phyloP scores from a whole-genome alignment of 1,284 basidiomycete species.

The Acaromyces ingoldii region DNA sequence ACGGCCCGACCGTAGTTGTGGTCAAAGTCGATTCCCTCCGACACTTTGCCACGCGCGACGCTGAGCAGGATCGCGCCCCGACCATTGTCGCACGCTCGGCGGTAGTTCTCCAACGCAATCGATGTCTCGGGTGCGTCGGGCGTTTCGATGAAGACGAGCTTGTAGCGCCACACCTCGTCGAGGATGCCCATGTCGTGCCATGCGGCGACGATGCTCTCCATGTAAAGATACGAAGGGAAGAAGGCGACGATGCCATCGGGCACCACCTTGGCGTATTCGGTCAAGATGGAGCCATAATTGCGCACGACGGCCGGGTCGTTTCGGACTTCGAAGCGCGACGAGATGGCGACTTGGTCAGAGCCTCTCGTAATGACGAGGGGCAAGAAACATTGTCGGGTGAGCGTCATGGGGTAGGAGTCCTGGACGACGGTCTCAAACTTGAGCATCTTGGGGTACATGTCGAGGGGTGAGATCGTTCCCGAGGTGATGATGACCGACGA shows the following conservation, averaged over 20 bases:
- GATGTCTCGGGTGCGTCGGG: constrained; percentile 98
- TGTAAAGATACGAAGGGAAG: constrained; percentile 98
- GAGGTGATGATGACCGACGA: constrained; percentile 98
- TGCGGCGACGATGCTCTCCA: constrained; percentile 98
- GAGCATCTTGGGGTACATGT: constrained; percentile 99
- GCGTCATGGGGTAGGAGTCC: constrained; percentile 96
- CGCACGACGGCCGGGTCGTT: constrained; percentile 98
- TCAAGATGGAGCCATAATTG: constrained; percentile 95
- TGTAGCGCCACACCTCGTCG: constrained; percentile 99
- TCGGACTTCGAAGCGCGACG: constrained; percentile 96
- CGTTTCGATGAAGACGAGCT: constrained; percentile 98
- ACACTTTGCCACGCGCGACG: constrained; percentile 97
- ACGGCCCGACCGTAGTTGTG: constrained; percentile 93
- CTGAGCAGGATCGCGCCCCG: constrained; percentile 93
- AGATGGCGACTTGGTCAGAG: constrained; percentile 96
- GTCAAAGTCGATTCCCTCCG: constrained; percentile 99
- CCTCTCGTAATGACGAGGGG: constrained; percentile 98
- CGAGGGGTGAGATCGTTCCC: constrained; percentile 93
- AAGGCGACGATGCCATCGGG: constrained; percentile 99
- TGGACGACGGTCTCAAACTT: constrained; percentile 96
- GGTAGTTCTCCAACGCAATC: constrained; percentile 94
- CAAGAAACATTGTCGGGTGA: constrained; percentile 91
- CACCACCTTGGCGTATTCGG: constrained; percentile 95
- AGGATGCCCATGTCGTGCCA: constrained; percentile 99
- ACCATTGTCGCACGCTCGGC: constrained; percentile 96